Evolutionary conservation across 768 basidiomycete genomes (phyloP).

Genomic region (Lactarius psammicola): DNA sequence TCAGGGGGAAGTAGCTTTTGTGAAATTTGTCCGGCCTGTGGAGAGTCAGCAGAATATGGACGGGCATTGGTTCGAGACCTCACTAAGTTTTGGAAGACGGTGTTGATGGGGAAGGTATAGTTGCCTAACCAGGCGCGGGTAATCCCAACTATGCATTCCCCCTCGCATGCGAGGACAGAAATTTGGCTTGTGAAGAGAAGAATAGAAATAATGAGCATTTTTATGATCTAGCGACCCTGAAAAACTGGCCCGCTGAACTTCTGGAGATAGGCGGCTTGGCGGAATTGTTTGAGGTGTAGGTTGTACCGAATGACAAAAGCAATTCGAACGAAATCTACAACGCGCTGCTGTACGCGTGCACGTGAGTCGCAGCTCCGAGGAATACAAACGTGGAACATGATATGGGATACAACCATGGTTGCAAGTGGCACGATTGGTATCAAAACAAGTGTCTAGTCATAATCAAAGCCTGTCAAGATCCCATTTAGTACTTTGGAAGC

Average conservation of each 20-base stretch:
- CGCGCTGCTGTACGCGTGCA: not conserved
- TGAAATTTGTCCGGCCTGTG: conserved; percentile 41
- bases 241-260: not conserved
- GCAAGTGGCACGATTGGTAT: conserved; percentile 12
- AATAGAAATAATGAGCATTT: conserved; percentile 24
- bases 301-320: not conserved
- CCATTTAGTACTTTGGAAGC: conserved; percentile 1
- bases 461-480: conserved; percentile 30
- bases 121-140: conserved; percentile 54
- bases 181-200: conserved; percentile 35
- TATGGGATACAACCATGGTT: too few species aligned
- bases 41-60: conserved; percentile 24
- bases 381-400: conserved; percentile 11
- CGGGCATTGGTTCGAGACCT: conserved; percentile 26
- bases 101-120: conserved; percentile 46
- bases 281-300: not conserved
- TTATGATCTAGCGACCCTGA: not conserved
- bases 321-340: not conserved
- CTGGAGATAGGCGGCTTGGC: not conserved
- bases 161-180: conserved; percentile 61
- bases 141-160: conserved; percentile 60
- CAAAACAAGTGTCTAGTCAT: conserved; percentile 25
- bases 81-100: conserved; percentile 45
- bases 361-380: conserved; percentile 8
- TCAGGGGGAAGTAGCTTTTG: conserved; percentile 36